These are phyloP conservation scores for Aotearoamyces nothofagi DNA, from an alignment of 2,329 filamentous ascomycete genomes.

Conservation along the genomic window DNA sequence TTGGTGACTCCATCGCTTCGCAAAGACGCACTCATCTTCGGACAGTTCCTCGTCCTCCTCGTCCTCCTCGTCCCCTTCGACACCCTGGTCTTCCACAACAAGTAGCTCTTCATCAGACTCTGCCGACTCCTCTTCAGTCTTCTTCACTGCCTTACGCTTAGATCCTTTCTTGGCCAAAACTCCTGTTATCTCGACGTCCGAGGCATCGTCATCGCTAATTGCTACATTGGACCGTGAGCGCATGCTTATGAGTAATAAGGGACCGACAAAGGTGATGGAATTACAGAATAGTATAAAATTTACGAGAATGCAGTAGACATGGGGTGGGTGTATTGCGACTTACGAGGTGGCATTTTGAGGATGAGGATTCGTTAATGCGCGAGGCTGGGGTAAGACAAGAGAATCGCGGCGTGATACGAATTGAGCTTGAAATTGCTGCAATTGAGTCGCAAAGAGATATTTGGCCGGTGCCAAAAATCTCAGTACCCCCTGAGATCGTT, in stretches of 20 bases:
- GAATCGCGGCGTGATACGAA: too few relatives aligned
- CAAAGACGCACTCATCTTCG: constrained; percentile 27
- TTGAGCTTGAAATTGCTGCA: too few relatives aligned
- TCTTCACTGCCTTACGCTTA: constrained; percentile 22
- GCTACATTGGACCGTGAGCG: neutral
- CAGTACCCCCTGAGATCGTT: too few relatives aligned
- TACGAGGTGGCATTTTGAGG: constrained; percentile 1
- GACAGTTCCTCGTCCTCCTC: constrained; percentile 23
- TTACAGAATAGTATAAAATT: neutral
- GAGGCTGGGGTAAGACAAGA: too few relatives aligned
- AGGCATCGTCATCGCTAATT: neutral
- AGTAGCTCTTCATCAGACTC: neutral
- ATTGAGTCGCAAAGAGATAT: too few relatives aligned
- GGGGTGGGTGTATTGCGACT: neutral
- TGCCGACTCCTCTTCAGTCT: neutral
- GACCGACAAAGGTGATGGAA: neutral
- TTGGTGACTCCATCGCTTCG: too few relatives aligned
- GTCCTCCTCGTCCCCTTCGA: constrained; percentile 20
- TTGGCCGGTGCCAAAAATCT: too few relatives aligned
- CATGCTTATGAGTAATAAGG: neutral
- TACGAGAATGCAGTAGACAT: neutral
- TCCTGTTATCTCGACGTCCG: neutral
- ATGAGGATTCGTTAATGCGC: too few relatives aligned
- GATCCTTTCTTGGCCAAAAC: neutral
- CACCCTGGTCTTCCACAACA: constrained; percentile 13